Base-by-base conservation (phyloP, 768 basidiomycete species). In the Termitomyces bulborhizus region DNA sequence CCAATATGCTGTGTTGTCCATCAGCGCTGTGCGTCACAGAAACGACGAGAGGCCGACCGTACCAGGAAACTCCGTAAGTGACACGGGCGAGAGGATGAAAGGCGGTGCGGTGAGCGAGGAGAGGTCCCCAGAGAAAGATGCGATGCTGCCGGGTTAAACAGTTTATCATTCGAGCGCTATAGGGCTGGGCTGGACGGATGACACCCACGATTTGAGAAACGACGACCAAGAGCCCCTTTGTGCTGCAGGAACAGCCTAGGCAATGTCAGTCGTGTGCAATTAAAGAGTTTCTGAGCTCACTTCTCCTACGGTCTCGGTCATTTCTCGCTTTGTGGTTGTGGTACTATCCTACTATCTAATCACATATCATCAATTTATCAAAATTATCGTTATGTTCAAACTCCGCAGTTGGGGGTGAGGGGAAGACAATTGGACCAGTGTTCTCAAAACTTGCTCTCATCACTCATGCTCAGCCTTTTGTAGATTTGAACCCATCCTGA, bases 51-150 rank as follows among this genome's bases (percentile, higher is more conserved):
- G 32, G 9, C 9, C 4, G 36, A 13, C 67, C 82, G 56, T 57
- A 91, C 90, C 87, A 57, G 93, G 92, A 66, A 90, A 97, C 69
- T 95, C 93, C 0, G 93, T 95, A 49, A 96, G 79, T 2, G 93
- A 96, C 4, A 86, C 84, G 8, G 92, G 93, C 1, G 90, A 93
- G 46, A 96, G 81, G 60, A 98, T 97, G 74, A 98, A 95, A 0
- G 91, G 88, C 36, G 90, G 90, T 0, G 90, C 90, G 1, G 90
- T 91, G 68, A 93, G 72, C 3, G 84, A 82, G 1, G 88, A 93
- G 43, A 94, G 77, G 73, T 95, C 93, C 53, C 93, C 93, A 1
- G 91, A 90, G 65, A 95, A 83, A 34, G 86, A 86, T 32, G 92
- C 86, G 63, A 96, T 85, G 57, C 90, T 91, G 63, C 31, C 31